Evolutionary conservation across 768 basidiomycete genomes (phyloP), one percentile per base, ranked within the genome.

Genomic region (Mycena haematopus): DNA sequence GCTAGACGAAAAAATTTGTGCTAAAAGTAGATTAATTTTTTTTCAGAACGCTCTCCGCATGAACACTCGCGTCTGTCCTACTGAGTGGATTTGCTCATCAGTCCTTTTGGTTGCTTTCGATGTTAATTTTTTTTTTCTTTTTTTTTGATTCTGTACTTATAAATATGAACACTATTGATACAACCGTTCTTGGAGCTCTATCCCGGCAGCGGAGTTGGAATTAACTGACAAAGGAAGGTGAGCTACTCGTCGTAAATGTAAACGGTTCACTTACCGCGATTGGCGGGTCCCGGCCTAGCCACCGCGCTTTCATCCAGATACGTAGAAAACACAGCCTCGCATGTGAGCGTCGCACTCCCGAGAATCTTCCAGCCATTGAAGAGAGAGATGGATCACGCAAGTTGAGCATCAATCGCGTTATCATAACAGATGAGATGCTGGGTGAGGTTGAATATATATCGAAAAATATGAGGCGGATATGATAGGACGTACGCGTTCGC

Each of bases 281-380:
- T 27, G 45, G 27, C 22, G 17, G 35, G 38, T 1, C 1, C 56
- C 42, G 7, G 55, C 31, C 22, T 31, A 13, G 21, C 49, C 9
- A 15, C 8, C 22, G 29, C 42, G 42, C 19, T 21, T 19, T 6
- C 7, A 9, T 17, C 14, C 13, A 61, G 17, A 14, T 61, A 44
- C 17, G 60, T 61, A 13, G 60, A 55, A 6, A 61, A 61, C 21
- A 56, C 31, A 8, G 36, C 46, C 8, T 22, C 21, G 14, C 47
- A 25, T 33, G 49, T 52, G 40, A 52, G 15, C 40, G 40, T 42
- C 17, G 6, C 40, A 42, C 40, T 42, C 6, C 5, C 7, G 19
- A 7, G 17, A 19, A n/a, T 15, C 19, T 42, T 42, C 40, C 40
- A n/a, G 40, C 17, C 40, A 42, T 42, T 7, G 19, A n/a, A 13